Conservation (phyloP, 2,329 filamentous ascomycete genomes). For the Alternaria triticimaculans region DNA sequence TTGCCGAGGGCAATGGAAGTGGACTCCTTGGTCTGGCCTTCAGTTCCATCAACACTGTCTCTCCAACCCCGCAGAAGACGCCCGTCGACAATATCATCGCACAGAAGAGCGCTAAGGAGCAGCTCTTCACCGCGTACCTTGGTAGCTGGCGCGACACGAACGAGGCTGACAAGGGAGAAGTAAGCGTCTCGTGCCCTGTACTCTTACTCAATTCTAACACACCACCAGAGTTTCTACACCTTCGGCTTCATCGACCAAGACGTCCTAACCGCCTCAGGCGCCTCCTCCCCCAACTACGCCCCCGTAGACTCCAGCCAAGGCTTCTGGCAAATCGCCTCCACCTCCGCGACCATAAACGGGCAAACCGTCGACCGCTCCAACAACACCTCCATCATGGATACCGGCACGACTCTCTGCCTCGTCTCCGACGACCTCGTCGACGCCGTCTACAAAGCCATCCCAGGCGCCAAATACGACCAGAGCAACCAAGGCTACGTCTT, state of each 20-base stretch:
- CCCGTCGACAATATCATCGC: constrained; percentile 62
- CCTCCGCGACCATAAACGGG: constrained; percentile 57
- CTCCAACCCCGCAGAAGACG: constrained; percentile 57
- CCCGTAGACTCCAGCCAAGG: constrained; percentile 63
- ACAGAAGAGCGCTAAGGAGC: constrained; percentile 12
- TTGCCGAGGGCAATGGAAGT: constrained; percentile 60
- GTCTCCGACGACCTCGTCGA: constrained; percentile 55
- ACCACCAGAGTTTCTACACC: constrained; percentile 27
- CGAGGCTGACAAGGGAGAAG: constrained; percentile 26
- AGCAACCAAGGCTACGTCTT: constrained; percentile 62
- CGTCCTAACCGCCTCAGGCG: constrained; percentile 55
- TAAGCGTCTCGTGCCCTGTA: not conserved
- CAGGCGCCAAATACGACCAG: constrained; percentile 57
- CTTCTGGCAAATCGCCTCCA: constrained; percentile 67
- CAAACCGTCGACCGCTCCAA: constrained; percentile 36
- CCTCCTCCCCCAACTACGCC: constrained; percentile 61
- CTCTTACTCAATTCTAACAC: not conserved
- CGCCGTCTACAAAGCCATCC: constrained; percentile 66
- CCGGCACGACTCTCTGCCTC: constrained; percentile 70
- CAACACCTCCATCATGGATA: constrained; percentile 65
- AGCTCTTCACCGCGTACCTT: constrained; percentile 27
- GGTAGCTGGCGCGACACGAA: constrained; percentile 27
- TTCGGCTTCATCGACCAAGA: constrained; percentile 63
- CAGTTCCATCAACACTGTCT: constrained; percentile 63
- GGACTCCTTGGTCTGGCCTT: constrained; percentile 67